Conservation (phyloP, 192 early-diverging fungal species). For the Backusella mclennaniae region DNA sequence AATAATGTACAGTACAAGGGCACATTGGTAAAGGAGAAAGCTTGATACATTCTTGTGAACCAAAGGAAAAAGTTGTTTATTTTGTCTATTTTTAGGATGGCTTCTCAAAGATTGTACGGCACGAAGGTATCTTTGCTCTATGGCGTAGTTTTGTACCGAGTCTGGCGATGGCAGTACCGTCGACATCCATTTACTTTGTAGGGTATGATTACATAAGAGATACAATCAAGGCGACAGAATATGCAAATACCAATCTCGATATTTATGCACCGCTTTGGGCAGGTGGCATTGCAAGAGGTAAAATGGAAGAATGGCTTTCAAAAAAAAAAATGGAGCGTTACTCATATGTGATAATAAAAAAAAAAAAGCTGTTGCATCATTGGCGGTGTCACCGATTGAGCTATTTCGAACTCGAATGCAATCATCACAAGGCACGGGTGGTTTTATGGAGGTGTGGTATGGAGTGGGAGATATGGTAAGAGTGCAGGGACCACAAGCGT, state of each 20-base stretch:
- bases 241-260: constrained; percentile 38
- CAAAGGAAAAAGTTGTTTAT: neutral
- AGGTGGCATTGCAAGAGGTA: constrained; percentile 77
- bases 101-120: constrained; percentile 71
- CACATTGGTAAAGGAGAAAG: neutral
- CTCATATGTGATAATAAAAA: neutral
- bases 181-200: constrained; percentile 92
- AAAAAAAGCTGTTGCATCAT: constrained; percentile 61
- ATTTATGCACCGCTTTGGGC: constrained; percentile 69
- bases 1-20: neutral
- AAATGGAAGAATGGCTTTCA: neutral
- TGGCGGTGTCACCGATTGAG: constrained; percentile 86
- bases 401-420: constrained; percentile 93
- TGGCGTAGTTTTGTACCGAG: constrained; percentile 90
- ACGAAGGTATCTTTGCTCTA: constrained; percentile 77
- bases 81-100: constrained; percentile 49
- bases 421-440: constrained; percentile 57
- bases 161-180: constrained; percentile 85
- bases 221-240: constrained; percentile 32
- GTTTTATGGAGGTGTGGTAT: constrained; percentile 54
- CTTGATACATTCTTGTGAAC: neutral
- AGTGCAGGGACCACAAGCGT: constrained; percentile 53
- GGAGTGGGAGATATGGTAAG: constrained; percentile 61
- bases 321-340: neutral
- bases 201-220: constrained; percentile 90